Conservation (phyloP, 2,329 filamentous ascomycete genomes). For the Hawksworthiomyces lignivorus region DNA sequence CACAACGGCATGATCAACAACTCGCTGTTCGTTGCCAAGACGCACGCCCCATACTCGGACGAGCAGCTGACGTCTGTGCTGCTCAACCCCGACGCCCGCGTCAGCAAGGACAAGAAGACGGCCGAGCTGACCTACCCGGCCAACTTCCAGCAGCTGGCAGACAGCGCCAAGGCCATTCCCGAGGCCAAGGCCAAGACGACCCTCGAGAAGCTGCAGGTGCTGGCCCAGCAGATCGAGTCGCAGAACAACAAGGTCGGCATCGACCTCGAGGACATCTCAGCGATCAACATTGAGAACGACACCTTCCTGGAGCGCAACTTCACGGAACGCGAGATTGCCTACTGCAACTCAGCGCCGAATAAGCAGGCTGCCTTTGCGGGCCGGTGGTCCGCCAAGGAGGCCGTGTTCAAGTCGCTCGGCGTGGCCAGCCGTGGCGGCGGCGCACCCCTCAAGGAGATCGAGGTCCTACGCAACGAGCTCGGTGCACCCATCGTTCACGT, state of each 20-base stretch:
- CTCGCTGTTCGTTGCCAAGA: conserved; percentile 93
- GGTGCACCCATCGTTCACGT: conserved; percentile 81
- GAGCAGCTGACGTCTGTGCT: conserved; percentile 81
- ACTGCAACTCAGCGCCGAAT: conserved; percentile 61
- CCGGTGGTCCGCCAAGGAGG: conserved; percentile 95
- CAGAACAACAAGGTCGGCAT: conserved; percentile 78
- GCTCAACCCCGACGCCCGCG: conserved; percentile 87
- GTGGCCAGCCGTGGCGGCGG: conserved; percentile 82
- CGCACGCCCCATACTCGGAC: conserved; percentile 80
- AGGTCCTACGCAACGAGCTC: conserved; percentile 72
- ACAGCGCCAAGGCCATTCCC: conserved; percentile 44
- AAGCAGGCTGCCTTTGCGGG: conserved; percentile 90
- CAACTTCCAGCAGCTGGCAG: conserved; percentile 54
- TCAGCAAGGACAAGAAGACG: conserved; percentile 78
- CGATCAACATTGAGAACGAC: conserved; percentile 87
- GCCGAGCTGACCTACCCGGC: conserved; percentile 66
- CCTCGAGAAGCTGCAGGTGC: conserved; percentile 66
- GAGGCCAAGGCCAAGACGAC: conserved; percentile 48
- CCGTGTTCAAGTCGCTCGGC: conserved; percentile 94
- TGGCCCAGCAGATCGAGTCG: conserved; percentile 58
- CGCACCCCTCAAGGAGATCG: conserved; percentile 87
- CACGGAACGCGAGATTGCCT: conserved; percentile 72
- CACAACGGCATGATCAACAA: conserved; percentile 98
- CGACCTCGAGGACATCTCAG: conserved; percentile 81
- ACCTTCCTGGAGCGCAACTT: conserved; percentile 96